Base-by-base conservation (phyloP, 2,329 filamentous ascomycete genomes). In the Alternaria rosae region DNA sequence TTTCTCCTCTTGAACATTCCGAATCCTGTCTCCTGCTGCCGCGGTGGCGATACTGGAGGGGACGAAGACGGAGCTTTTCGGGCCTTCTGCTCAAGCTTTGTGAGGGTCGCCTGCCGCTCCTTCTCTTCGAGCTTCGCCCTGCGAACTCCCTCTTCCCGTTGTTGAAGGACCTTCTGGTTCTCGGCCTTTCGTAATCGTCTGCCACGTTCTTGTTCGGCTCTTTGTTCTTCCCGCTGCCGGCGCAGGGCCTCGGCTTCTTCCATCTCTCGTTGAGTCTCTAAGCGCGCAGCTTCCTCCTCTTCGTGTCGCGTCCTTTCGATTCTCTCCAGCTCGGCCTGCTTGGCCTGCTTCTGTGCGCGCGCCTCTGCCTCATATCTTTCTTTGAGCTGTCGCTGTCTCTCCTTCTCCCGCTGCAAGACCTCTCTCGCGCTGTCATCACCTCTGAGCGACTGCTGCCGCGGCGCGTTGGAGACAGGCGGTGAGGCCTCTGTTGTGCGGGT, bases 1-100 rank as follows among this genome's bases (percentile, higher is more conserved):
- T 74, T 79, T 28, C 74, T 71, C 41, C 73, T 68, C 51, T 72
- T 75, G 64, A 80, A 76, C 20, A 80, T 56, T 11, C 76, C 73
- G 58, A 79, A 70, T 8, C 65, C 75, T 30, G 58, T 62, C 15
- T 73, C 75, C 47, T 77, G 69, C 32, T 77, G 69, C 30, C 70
- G 72, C 20, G 74, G 72, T 10, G 76, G 74, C 11, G 76, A 78
- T 6, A 58, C 51, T 12, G 76, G 71, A 42, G 74, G 70, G 1
- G 70, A 71, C 11, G 66, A 65, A 6, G 65, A 51, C 6, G 67
- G 65, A 17, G 68, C 57, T 25, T 67, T 71, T 51, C 70, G 71
- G 20, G 66, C 56, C 11, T 67, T 70, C 61, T 77, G 68, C 41
- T 74, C 72, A 17, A 70, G 48, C 45, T 59, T 72, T 26, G 69